Base-by-base conservation (phyloP, 1,284 basidiomycete genomes). In the Sanghuangporus weigelae region DNA sequence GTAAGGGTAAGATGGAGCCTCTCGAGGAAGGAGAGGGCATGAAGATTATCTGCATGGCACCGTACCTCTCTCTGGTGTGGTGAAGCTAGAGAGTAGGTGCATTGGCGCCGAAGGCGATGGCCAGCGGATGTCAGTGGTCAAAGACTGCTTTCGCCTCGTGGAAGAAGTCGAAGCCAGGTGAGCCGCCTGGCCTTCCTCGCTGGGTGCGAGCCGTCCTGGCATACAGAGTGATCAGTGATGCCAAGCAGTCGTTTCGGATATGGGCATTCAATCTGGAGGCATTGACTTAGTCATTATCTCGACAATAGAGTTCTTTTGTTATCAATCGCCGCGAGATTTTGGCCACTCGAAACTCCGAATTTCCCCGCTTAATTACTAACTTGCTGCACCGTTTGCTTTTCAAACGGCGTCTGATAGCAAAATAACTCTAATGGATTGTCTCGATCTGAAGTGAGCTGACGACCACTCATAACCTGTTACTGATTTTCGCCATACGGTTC, bases 171-270 rank as follows among this genome's bases (percentile, higher is more conserved):
- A 98, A 97, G 77, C 87, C 95, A 1, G 97, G 97, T 16, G 97
- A 99, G 76, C 97, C 97, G 1, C 89, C 2, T 99, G 97, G 97
- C 86, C 89, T 0, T 98, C 95, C 7, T 90, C 93, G 5, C 99
- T 97, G 97, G 97, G 97, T 31, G 80, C 82, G 42, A 97, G 97
- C n/a, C 84, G 97, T 62, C 97, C 97, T 1, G 97, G 97, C 97
- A 99, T 74, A 99, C 99, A 65, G 97, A 99, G 75, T 99, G 97
- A 79, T 96, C 94, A 10, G 97, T 98, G 53, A 99, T 99, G 97
- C 96, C 96, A 16, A 93, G 88, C 64, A 95, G 90, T n/a, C 42
- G 83, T 99, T 57, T 82, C 99, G 53, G 97, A 88, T 64, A 95
- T 99, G 87, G 97, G 99, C 75, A 96, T 99, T 68, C 97, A 99